Evolutionary conservation across 345 rosid species (phyloP), one percentile per base, ranked within the genome.

Genomic region (Laguncularia racemosa): DNA sequence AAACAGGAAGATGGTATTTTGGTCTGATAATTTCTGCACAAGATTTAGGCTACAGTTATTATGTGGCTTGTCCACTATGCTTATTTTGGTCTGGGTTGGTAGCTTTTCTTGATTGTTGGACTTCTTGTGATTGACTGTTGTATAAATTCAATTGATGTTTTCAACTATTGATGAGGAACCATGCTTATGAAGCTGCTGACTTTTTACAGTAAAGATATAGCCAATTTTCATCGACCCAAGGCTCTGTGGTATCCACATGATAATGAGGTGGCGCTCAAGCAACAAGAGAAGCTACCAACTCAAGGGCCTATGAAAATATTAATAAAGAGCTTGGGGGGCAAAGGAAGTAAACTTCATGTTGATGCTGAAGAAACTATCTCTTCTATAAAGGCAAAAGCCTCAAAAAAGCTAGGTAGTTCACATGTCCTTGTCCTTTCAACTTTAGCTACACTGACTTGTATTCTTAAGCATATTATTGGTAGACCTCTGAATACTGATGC

Each of bases 161-260:
- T 43, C 14, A 48, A 16, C 50, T 21, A 12, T 56, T 68, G 62
- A 33, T 10, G 40, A 33, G 40, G 40, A 33, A 33, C 7, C 40
- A 33, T 33, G 40, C 40, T 33, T 33, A 33, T 33, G 40, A 33
- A 33, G 40, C 40, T 33, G 10, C 40, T 33, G 40, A 33, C 66
- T 64, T 17, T 61, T 57, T 74, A 65, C 91, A 93, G 97, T 73
- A 93, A 93, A 79, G 96, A 93, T 78, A 60, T 87, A 62, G 85
- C 96, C 62, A 73, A 89, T 76, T 93, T 93, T 82, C 99, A 93
- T 74, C 93, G 91, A 55, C 97, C 99, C 49, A 87, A 84, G 78
- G 89, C 95, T 48, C 63, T 83, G 50, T 93, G 99, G 99, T 93
- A 83, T 76, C 99, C 97, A 16, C 95, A 87, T 72, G 96, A 82